Base-by-base conservation (phyloP, 768 basidiomycete genomes). In the Xerocomellus chrysenteron region DNA sequence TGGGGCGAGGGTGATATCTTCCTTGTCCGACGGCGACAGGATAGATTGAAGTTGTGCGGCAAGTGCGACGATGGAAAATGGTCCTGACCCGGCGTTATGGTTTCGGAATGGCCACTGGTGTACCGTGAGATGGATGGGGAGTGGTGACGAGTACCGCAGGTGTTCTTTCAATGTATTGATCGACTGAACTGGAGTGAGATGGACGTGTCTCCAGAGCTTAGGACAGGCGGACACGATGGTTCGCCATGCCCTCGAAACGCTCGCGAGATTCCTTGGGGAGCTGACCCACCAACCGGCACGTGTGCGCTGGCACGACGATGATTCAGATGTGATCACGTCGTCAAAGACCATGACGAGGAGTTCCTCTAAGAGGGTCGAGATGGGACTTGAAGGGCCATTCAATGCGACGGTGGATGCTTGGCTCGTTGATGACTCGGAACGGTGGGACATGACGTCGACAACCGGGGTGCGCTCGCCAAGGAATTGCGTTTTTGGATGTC, bases 271-370 rank as follows among this genome's bases (percentile, higher is more conserved):
- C 37, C 59, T 52, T 16, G 65, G 57, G 42, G 59, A 35, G 40
- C 41, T 59, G 12, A 54, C 5, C 28, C 53, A 45, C 46, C 46
- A 44, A 11, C 42, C 48, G 6, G 53, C 7, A 2, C 19, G n/a
- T 33, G 36, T 57, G 13, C 47, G 21, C 11, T 24, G 49, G 8
- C 41, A 50, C 28, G 56, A 46, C 2, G 40, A 50, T 5, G 53
- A 54, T 41, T 56, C 56, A 2, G 54, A 66, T 5, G 47, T 55
- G 42, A 66, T 40, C 30, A 67, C 57, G 10, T 58, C 55, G 32
- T 61, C 55, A 48, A 67, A 55, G 45, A 66, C 54, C n/a, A 66
- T 57, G 35, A 65, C 7, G 24, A 66, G 62, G n/a, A 66, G 46
- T 40, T 66, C 65, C 39, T 64, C 65, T 1, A 64, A 12, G 39